Base-by-base conservation (phyloP, 176 grass and related monocot genomes). In the Melocanna baccifera region DNA sequence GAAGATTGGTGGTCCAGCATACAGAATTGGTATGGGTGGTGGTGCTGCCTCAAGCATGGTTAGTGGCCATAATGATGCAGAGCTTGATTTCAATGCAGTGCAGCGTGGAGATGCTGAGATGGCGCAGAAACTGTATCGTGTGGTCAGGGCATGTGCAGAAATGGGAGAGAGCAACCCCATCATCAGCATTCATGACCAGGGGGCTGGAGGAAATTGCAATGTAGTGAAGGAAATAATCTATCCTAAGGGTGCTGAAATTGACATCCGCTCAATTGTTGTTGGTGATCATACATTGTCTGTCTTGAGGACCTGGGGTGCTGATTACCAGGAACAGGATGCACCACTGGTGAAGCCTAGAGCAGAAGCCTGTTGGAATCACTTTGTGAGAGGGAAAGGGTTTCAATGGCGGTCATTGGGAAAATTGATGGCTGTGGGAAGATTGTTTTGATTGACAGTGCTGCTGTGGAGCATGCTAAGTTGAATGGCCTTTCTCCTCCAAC, bases 311-410 rank as follows among this genome's bases (percentile, higher is more conserved):
- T 97, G 94, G 92, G 94, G 94, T 34, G 94, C 92, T 29, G 90
- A 98, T 73, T 98, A 98, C 64, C 89, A 95, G 79, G 96, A 98
- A 73, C 91, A 95, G 69, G 96, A 98, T 81, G 93, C 93, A 5
- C 81, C 95, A 71, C 78, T 95, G 74, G 77, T 95, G 63, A 92
- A 94, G 64, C 90, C 90, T 58, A 94, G 77, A 94, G 81, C 48
- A 91, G 81, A 67, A 88, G 42, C 22, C 70, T 92, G 47, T 61
- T 97, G 84, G 79, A 94, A 71, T 86, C 74, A 18, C 72, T 97
- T 72, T 94, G 92, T 86, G 77, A 85, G 42, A 91, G 94, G n/a
- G 92, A 97, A 81, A 92, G 94, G 61, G 94, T 97, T 68, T 91
- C 92, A 50, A 91, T 97, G 88, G 90, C 94, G 50, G 88, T 94